phyloP scores from a whole-genome alignment of 2,329 filamentous ascomycete species.

The Apiospora hydei region DNA sequence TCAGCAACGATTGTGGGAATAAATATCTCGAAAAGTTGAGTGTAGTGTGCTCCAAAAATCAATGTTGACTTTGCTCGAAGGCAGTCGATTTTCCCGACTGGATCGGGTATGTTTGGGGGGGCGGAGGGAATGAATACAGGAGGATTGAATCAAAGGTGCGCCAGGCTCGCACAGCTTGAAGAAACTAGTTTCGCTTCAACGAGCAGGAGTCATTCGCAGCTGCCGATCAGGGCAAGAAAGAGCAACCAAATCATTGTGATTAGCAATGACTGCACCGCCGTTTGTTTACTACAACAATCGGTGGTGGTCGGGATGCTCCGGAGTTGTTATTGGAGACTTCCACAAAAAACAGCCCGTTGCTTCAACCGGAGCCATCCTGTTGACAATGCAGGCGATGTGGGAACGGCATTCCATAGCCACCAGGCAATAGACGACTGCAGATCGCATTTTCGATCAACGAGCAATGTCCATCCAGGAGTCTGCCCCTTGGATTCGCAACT shows the following conservation, averaged over 20 bases:
- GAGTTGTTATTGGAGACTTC: constrained; percentile 6
- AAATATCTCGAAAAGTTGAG: constrained; percentile 23
- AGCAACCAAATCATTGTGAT: background rate
- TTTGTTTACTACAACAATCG: background rate
- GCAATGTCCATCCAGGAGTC: background rate
- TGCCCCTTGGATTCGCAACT: background rate
- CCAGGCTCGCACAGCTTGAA: background rate
- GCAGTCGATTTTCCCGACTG: background rate
- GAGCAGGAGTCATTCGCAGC: background rate
- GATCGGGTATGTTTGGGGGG: background rate
- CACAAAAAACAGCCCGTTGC: background rate
- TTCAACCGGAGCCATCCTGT: background rate
- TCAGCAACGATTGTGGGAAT: constrained; percentile 8
- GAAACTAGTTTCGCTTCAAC: background rate
- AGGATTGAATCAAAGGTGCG: background rate
- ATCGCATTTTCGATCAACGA: background rate
- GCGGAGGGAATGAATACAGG: background rate
- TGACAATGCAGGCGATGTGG: background rate
- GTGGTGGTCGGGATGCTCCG: background rate
- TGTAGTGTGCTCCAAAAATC: constrained; percentile 30
- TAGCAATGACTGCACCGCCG: background rate
- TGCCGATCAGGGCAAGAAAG: background rate
- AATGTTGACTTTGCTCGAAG: constrained; percentile 27
- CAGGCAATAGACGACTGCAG: background rate
- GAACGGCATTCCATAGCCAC: background rate